Evolutionary conservation across 768 basidiomycete species (phyloP).

Genomic region (Pleurotus giganteus): DNA sequence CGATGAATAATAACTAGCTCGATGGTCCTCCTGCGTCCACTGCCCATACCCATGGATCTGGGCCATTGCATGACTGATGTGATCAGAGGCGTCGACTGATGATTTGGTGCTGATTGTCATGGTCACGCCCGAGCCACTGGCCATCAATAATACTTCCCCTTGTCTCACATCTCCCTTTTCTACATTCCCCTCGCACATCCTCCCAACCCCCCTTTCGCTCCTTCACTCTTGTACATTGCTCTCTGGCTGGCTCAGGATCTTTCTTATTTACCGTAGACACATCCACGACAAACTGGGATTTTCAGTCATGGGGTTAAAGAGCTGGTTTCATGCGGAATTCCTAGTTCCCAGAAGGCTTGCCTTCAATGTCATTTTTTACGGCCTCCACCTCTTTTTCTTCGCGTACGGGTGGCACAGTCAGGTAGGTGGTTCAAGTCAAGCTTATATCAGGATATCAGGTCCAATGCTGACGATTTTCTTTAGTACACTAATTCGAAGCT

Average conservation of each 20-base stretch:
- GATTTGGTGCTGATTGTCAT: conserved; percentile 26
- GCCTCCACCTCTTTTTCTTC: conserved; percentile 71
- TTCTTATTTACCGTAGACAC: conserved; percentile 20
- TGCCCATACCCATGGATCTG: conserved; percentile 3
- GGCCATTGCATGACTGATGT: conserved; percentile 6
- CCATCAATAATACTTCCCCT: conserved; percentile 16
- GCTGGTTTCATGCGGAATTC: conserved; percentile 74
- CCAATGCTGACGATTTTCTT: conserved; percentile 5
- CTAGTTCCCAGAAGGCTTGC: conserved; percentile 58
- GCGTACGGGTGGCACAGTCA: conserved; percentile 88
- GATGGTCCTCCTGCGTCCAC: background rate
- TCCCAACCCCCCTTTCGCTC: conserved; percentile 18
- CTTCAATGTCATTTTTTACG: conserved; percentile 81
- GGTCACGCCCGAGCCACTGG: conserved; percentile 20
- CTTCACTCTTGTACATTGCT: conserved; percentile 19
- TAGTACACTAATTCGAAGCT: conserved; percentile 64
- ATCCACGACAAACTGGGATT: conserved; percentile 18
- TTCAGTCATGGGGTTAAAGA: conserved; percentile 52
- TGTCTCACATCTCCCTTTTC: conserved; percentile 22
- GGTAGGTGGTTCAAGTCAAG: conserved; percentile 44
- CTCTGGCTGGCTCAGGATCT: conserved; percentile 56
- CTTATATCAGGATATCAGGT: background rate
- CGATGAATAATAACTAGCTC: background rate
- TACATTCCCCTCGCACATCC: conserved; percentile 16
- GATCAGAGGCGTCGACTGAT: conserved; percentile 12